Percentiles rank a stretch among this genome's conserved stretches.
Conservation (phyloP, 805 yeast species). For the Wickerhamomyces sydowiorum region DNA sequence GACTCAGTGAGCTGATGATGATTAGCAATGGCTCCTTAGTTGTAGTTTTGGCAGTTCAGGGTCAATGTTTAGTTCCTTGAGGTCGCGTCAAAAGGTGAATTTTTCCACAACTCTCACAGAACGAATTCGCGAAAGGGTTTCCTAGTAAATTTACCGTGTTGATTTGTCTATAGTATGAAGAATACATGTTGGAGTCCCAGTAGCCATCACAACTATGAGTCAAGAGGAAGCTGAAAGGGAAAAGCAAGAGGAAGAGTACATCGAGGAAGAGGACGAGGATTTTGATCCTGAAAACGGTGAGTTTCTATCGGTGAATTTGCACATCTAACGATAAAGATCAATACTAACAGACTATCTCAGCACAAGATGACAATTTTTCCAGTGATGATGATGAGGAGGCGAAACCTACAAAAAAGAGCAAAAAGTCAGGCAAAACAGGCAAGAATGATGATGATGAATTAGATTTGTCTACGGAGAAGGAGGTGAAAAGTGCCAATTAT, state of each 20-base stretch:
- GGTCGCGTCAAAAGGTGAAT: too few relatives aligned
- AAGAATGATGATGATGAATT: constrained; percentile 32
- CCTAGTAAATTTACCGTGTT: too few relatives aligned
- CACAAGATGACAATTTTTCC: constrained; percentile 11
- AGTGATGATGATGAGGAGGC: constrained; percentile 20
- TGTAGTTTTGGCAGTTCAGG: too few relatives aligned
- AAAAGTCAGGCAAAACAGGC: constrained; percentile 23
- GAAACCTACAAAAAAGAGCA: constrained; percentile 19
- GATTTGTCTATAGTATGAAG: too few relatives aligned
- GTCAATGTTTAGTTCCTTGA: too few relatives aligned
- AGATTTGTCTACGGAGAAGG: constrained; percentile 28
- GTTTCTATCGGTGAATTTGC: constrained; percentile 1
- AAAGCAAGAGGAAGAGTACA: constrained; percentile 37
- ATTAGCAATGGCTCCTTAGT: too few relatives aligned
- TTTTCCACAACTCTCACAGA: not conserved
- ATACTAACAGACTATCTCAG: constrained; percentile 4
- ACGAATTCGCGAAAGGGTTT: not conserved
- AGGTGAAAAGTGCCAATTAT: constrained; percentile 30
- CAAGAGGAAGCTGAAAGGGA: constrained; percentile 1
- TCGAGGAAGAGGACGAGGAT: constrained; percentile 56
- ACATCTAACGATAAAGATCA: not conserved
- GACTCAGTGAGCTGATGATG: too few relatives aligned
- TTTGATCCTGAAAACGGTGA: constrained; percentile 37
- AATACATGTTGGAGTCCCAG: too few relatives aligned
- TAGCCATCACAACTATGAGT: not conserved